These are phyloP conservation scores for Aspergillus texensis DNA, from an alignment of 2,329 filamentous ascomycete species.

Conservation along the genomic window DNA sequence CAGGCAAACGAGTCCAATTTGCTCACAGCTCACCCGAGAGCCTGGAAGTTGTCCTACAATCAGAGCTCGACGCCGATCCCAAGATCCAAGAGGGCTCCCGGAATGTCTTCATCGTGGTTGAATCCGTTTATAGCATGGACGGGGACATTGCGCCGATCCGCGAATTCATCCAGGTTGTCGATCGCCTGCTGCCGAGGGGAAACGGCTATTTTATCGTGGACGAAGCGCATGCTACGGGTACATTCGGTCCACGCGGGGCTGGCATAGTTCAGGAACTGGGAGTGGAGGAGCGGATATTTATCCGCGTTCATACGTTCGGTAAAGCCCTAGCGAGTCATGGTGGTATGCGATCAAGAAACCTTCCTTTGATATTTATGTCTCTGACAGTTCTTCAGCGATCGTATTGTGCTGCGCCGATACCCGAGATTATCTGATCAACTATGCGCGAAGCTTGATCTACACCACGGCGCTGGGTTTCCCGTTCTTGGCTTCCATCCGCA, in stretches of 20 bases:
- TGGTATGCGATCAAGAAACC: constrained; percentile 51
- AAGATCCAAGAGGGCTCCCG: constrained; percentile 39
- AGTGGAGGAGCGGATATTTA: constrained; percentile 53
- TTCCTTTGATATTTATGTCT: constrained; percentile 15
- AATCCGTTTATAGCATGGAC: constrained; percentile 81
- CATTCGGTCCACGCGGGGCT: constrained; percentile 52
- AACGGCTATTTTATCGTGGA: constrained; percentile 62
- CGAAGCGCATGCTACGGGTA: constrained; percentile 58
- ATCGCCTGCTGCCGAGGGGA: constrained; percentile 56
- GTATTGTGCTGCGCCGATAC: constrained; percentile 64
- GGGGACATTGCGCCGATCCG: constrained; percentile 69
- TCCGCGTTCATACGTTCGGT: constrained; percentile 55
- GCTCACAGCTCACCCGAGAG: constrained; percentile 49
- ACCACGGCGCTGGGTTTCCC: constrained; percentile 70
- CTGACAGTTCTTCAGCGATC: constrained; percentile 48
- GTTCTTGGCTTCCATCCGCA: constrained; percentile 60
- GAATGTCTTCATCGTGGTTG: constrained; percentile 69
- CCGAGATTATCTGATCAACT: constrained; percentile 71
- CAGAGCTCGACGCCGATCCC: constrained; percentile 34
- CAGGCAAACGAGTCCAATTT: constrained; percentile 49
- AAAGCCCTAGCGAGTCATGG: constrained; percentile 65
- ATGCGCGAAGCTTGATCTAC: constrained; percentile 74
- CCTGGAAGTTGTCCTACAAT: constrained; percentile 41
- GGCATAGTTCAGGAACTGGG: constrained; percentile 56
- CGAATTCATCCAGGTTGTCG: constrained; percentile 61